Percentiles rank a stretch among this genome's conserved stretches.
phyloP scores from a whole-genome alignment of 768 basidiomycete species.

The Candolleomyces aberdarensis region DNA sequence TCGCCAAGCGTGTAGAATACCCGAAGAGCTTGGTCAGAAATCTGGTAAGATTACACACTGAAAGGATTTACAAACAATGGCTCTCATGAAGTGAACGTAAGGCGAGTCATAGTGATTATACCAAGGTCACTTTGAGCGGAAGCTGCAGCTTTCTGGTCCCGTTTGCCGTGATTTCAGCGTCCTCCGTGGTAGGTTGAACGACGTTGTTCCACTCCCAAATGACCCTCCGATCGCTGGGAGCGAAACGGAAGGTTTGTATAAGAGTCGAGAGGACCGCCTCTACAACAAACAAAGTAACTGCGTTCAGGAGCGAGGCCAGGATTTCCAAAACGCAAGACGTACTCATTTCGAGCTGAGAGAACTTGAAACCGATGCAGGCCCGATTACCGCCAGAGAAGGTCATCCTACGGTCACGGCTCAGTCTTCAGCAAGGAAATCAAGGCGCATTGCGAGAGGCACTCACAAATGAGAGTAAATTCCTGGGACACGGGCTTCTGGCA shows the following conservation, averaged over 20 bases:
- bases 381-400: conserved; percentile 17
- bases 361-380: conserved; percentile 42
- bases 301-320: background rate
- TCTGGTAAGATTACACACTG: too few species aligned
- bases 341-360: conserved; percentile 55
- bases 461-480: conserved; percentile 18
- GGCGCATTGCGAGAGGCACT: background rate
- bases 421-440: background rate
- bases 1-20: too few species aligned
- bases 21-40: too few species aligned
- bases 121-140: conserved; percentile 3
- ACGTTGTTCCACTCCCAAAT: conserved; percentile 12
- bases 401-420: conserved; percentile 9
- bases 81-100: too few species aligned
- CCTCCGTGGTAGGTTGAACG: conserved; percentile 9
- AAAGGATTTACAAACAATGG: too few species aligned
- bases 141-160: background rate
- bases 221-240: conserved; percentile 12
- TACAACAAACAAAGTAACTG: background rate
- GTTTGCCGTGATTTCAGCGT: background rate
- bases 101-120: background rate
- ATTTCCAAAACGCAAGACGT: conserved; percentile 11
- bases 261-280: conserved; percentile 13
- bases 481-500: conserved; percentile 16
- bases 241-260: conserved; percentile 9